Evolutionary conservation across 805 yeast species (phyloP).

Genomic region (Yueomyces sp.): DNA sequence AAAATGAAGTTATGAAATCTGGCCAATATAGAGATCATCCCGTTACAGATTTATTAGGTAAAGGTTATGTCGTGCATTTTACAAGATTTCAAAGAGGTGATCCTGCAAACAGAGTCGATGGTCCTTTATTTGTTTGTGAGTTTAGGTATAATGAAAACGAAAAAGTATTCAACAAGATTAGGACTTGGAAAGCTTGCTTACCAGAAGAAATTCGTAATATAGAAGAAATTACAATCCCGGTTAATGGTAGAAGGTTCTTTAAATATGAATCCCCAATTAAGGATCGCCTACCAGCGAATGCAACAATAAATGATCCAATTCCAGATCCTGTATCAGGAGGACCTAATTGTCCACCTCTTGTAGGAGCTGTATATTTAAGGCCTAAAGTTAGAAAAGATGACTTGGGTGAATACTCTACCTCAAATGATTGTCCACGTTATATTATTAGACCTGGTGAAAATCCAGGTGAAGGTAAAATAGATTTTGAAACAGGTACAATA

Average conservation of each 20-base stretch:
- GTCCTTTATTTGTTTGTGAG: constrained; percentile 87
- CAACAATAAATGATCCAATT: constrained; percentile 58
- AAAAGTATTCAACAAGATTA: constrained; percentile 80
- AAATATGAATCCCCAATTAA: constrained; percentile 77
- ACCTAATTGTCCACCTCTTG: constrained; percentile 78
- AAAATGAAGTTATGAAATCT: constrained; percentile 90
- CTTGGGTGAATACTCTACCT: constrained; percentile 55
- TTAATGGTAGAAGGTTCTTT: constrained; percentile 52
- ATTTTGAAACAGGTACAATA: constrained; percentile 21
- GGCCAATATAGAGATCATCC: constrained; percentile 93
- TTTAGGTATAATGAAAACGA: constrained; percentile 86
- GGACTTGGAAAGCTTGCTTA: constrained; percentile 97
- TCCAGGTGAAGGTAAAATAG: constrained; percentile 23
- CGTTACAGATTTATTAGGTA: constrained; percentile 77
- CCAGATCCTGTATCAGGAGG: constrained; percentile 78
- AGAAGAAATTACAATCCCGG: constrained; percentile 69
- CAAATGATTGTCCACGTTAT: constrained; percentile 32
- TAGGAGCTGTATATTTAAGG: constrained; percentile 80
- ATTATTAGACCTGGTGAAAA: constrained; percentile 32
- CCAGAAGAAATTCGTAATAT: constrained; percentile 87
- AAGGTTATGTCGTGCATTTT: constrained; percentile 88
- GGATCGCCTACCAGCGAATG: constrained; percentile 60
- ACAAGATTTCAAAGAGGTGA: constrained; percentile 93
- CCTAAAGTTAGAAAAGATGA: constrained; percentile 71
- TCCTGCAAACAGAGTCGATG: constrained; percentile 57